phyloP scores from a whole-genome alignment of 306 rosid genomes.

The Cicer yamashitae region DNA sequence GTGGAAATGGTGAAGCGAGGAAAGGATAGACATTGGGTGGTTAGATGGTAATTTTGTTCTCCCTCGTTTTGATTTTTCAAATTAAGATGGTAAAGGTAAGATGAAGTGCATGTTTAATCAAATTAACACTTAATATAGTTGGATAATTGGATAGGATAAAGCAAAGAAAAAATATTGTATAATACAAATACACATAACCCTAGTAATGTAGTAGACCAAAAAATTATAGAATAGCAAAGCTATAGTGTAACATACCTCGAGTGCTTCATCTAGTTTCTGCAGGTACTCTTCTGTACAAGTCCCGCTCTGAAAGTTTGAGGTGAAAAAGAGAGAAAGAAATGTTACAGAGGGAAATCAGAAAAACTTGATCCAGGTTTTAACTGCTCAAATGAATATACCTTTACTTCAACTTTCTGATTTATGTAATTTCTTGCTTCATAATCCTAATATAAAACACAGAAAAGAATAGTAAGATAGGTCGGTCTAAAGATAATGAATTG shows the following conservation, averaged over 20 bases:
- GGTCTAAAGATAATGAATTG: conserved; percentile 13
- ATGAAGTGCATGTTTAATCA: conserved; percentile 14
- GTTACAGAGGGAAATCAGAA: conserved; percentile 25
- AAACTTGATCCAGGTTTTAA: conserved; percentile 41
- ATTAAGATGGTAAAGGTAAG: not conserved
- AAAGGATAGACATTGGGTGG: conserved; percentile 20
- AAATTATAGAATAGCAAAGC: conserved; percentile 13
- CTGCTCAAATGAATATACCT: conserved; percentile 53
- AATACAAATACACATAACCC: conserved; percentile 1
- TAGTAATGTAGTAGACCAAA: conserved; percentile 11
- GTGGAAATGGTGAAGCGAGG: not conserved
- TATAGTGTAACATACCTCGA: conserved; percentile 60
- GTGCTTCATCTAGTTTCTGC: conserved; percentile 78
- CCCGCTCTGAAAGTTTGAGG: conserved; percentile 69
- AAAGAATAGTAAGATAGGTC: conserved; percentile 22
- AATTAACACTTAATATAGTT: conserved; percentile 3
- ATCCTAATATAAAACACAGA: conserved; percentile 59
- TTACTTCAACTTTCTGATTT: conserved; percentile 87
- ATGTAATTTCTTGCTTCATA: conserved; percentile 81
- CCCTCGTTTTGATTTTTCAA: conserved; percentile 11
- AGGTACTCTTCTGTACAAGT: conserved; percentile 74
- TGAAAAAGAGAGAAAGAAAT: conserved; percentile 1
- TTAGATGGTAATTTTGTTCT: not conserved
- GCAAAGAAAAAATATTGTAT: conserved; percentile 2
- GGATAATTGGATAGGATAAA: conserved; percentile 12